Evolutionary conservation across 306 rosid genomes (phyloP), one percentile per base, ranked within the genome.

Genomic region (Glycine tomentella): DNA sequence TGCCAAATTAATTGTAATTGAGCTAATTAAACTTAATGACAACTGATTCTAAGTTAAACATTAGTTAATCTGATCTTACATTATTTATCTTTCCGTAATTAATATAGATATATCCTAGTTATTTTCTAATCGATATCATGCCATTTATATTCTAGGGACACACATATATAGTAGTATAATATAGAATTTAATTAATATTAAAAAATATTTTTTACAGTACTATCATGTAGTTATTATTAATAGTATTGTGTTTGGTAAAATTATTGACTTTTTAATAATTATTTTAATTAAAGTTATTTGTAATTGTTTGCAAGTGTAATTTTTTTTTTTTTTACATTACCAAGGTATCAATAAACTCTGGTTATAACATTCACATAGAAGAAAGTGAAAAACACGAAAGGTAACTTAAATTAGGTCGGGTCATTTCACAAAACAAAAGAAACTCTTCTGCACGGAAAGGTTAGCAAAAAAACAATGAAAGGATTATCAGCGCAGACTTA

Each of bases 361-460:
- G 2, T 16, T 15, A 56, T 57, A 17, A 8, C 2, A 57, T 17
- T 3, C 3, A 73, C 6, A 16, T 16, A 40, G 11, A 7, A 62
- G 16, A 66, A 17, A 45, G 50, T 45, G 25, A 8, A 25, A 61
- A 81, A 9, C 8, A 6, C 8, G 44, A 36, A 67, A 58, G 44
- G 67, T 7, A 69, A 13, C 44, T 59, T 38, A 4, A 51, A 51
- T 66, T 42, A 25, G 61, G 74, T 59, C 50, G 45, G 14, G 78
- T 70, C 77, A 61, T 70, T 44, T 77, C 83, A 25, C 63, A n/a
- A 52, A 70, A 72, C 45, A 65, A 71, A 25, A 71, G 44, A 70
- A 59, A 17, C 69, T 61, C 42, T 65, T 64, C 34, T 44, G 62
- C 53, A 15, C 33, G 31, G 51, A 75, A 78, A 73, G 55, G 14